Conservation (phyloP, 2,329 filamentous ascomycete species). For the Sarocladium kiliense region DNA sequence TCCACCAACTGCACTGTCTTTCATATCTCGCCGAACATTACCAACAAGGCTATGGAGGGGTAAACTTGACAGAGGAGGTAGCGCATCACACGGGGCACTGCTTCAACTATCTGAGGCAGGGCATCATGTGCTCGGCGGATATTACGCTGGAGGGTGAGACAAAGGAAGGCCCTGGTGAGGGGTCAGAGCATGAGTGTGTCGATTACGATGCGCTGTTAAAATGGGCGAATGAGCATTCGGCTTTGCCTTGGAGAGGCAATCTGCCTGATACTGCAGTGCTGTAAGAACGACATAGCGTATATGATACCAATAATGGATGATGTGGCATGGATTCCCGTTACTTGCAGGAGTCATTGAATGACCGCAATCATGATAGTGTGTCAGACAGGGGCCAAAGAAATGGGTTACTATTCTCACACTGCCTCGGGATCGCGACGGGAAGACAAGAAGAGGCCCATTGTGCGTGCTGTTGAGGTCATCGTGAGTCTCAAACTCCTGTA, state of each 20-base stretch:
- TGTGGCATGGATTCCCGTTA: too few species aligned
- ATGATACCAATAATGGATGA: too few species aligned
- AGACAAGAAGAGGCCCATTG: too few species aligned
- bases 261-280: constrained; percentile 1
- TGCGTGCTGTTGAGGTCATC: too few species aligned
- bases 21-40: constrained; percentile 10
- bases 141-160: constrained; percentile 13
- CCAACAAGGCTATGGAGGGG: constrained; percentile 5
- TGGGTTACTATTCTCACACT: too few species aligned
- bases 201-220: constrained; percentile 6
- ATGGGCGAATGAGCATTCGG: constrained; percentile 8
- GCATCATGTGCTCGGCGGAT: constrained; percentile 31
- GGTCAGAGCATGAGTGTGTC: constrained; percentile 9
- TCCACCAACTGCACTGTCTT: constrained; percentile 16
- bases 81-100: constrained; percentile 30
- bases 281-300: background rate
- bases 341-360: too few species aligned
- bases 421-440: too few species aligned
- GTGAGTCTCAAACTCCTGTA: too few species aligned
- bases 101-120: constrained; percentile 35
- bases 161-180: constrained; percentile 8
- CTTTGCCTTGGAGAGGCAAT: constrained; percentile 6
- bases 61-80: constrained; percentile 9
- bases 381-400: too few species aligned
- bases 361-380: too few species aligned